phyloP scores from a whole-genome alignment of 495 filamentous ascomycete species.

The Penicillium bialowiezense region DNA sequence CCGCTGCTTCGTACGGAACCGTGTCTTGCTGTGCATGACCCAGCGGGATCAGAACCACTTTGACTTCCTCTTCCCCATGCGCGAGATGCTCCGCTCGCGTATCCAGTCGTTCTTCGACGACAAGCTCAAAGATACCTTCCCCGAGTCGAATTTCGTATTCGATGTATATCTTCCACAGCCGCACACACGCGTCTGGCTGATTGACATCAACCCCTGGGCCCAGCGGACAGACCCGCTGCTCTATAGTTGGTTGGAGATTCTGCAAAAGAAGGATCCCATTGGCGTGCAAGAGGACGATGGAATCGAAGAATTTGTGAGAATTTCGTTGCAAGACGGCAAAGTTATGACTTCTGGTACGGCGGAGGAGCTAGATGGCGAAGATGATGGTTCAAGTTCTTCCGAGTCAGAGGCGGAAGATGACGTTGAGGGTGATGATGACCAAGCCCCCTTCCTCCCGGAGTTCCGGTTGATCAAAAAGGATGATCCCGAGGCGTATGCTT shows the following conservation, averaged over 20 bases:
- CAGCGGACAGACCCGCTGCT: slow-evolving; percentile 81
- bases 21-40: slow-evolving; percentile 74
- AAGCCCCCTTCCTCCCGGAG: slow-evolving; percentile 67
- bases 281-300: slow-evolving; percentile 33
- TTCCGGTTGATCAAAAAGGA: slow-evolving; percentile 77
- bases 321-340: slow-evolving; percentile 35
- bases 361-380: slow-evolving; percentile 20
- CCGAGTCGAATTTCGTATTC: slow-evolving; percentile 80
- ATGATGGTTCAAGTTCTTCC: slow-evolving; percentile 6
- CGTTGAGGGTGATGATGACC: slow-evolving; percentile 49
- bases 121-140: slow-evolving; percentile 71
- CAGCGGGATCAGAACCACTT: slow-evolving; percentile 92
- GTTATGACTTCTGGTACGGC: slow-evolving; percentile 8
- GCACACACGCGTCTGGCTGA: slow-evolving; percentile 72
- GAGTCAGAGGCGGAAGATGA: slow-evolving; percentile 35
- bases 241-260: slow-evolving; percentile 87
- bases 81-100: slow-evolving; percentile 54
- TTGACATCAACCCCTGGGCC: slow-evolving; percentile 97
- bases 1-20: slow-evolving; percentile 83
- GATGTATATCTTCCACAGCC: slow-evolving; percentile 87
- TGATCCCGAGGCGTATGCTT: slow-evolving; percentile 83
- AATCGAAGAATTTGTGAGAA: slow-evolving; percentile 37
- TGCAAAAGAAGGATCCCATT: slow-evolving; percentile 61
- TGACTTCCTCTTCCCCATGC: slow-evolving; percentile 70
- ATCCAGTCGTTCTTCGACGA: slow-evolving; percentile 73